A percentile compares a stretch with the other conserved stretches of the same genome.
Conservation (phyloP, 2,329 filamentous ascomycete species). For the Cladorrhinum sp. region DNA sequence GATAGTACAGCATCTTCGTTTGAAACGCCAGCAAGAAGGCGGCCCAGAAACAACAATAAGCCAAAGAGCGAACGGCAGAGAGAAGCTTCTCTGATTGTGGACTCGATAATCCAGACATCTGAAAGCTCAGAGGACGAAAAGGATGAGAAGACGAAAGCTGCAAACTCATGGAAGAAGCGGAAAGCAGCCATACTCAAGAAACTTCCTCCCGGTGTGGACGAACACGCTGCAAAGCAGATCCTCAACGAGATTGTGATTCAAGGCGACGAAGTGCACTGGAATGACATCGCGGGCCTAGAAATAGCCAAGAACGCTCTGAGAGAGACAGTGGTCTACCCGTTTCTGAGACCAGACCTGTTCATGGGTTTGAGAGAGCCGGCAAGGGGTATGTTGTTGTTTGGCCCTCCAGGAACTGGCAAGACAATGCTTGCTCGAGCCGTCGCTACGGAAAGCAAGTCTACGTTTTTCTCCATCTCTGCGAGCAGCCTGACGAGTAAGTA, state of each 20-base stretch:
- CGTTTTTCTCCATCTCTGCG: slow-evolving; percentile 95
- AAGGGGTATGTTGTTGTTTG: slow-evolving; percentile 91
- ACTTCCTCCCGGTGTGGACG: slow-evolving; percentile 78
- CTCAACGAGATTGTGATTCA: slow-evolving; percentile 93
- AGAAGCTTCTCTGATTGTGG: slow-evolving; percentile 35
- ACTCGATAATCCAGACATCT: slow-evolving; percentile 30
- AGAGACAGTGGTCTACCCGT: slow-evolving; percentile 95
- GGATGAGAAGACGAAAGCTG: slow-evolving; percentile 37
- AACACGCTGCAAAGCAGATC: slow-evolving; percentile 81
- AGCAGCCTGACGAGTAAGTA: slow-evolving; percentile 95
- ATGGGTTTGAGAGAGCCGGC: slow-evolving; percentile 93
- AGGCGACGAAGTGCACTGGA: slow-evolving; percentile 93
- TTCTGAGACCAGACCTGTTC: slow-evolving; percentile 90
- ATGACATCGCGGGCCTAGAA: slow-evolving; percentile 86
- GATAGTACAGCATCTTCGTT: slow-evolving; percentile 20
- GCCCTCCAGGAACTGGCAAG: slow-evolving; percentile 95
- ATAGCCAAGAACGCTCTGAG: slow-evolving; percentile 88
- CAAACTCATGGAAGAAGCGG: slow-evolving; percentile 57
- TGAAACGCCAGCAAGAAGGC: slow-evolving; percentile 21
- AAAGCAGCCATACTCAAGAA: slow-evolving; percentile 68
- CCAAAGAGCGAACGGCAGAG: slow-evolving; percentile 29
- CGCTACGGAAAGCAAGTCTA: slow-evolving; percentile 89
- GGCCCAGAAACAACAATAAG: slow-evolving; percentile 25
- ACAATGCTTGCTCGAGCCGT: slow-evolving; percentile 96
- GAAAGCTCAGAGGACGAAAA: slow-evolving; percentile 43